Evolutionary conservation across 108 stramenopile genomes (phyloP).

Genomic region (Cyclotella cryptica): DNA sequence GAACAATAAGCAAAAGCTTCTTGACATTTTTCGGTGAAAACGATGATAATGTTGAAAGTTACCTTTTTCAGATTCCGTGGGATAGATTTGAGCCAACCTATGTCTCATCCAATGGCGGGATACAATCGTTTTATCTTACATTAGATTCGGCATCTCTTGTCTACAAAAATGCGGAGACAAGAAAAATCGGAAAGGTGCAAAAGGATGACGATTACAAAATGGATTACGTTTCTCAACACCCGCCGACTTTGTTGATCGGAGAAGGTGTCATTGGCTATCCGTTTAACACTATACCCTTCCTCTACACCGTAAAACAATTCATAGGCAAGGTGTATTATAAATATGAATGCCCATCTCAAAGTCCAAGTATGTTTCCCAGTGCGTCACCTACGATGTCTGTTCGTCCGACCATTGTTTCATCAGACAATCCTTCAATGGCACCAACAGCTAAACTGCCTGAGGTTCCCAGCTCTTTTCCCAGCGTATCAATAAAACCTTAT

Average conservation of each 20-base stretch:
- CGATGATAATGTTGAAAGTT: not conserved
- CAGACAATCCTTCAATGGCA: not conserved
- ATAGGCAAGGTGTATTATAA: constrained; percentile 36
- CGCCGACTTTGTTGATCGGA: constrained; percentile 25
- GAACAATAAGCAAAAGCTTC: constrained; percentile 8
- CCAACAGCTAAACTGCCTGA: not conserved
- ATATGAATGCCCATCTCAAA: constrained; percentile 29
- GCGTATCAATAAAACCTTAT: not conserved
- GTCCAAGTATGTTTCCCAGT: constrained; percentile 17
- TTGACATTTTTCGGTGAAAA: not conserved
- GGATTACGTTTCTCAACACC: not conserved
- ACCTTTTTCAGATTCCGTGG: constrained; percentile 32
- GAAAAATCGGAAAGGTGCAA: constrained; percentile 16
- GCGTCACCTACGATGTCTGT: constrained; percentile 4
- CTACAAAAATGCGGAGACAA: constrained; percentile 17
- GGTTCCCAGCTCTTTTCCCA: not conserved
- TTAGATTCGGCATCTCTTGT: constrained; percentile 22
- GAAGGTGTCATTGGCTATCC: constrained; percentile 42
- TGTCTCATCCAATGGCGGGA: constrained; percentile 27
- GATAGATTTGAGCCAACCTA: constrained; percentile 26
- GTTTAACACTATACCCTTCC: constrained; percentile 22
- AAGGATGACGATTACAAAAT: constrained; percentile 25
- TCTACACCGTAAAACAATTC: constrained; percentile 33
- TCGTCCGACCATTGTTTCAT: not conserved
- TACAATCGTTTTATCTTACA: constrained; percentile 43